Evolutionary conservation across 1,139 yeast genomes (phyloP).

Genomic region (Komagataea norvegica): DNA sequence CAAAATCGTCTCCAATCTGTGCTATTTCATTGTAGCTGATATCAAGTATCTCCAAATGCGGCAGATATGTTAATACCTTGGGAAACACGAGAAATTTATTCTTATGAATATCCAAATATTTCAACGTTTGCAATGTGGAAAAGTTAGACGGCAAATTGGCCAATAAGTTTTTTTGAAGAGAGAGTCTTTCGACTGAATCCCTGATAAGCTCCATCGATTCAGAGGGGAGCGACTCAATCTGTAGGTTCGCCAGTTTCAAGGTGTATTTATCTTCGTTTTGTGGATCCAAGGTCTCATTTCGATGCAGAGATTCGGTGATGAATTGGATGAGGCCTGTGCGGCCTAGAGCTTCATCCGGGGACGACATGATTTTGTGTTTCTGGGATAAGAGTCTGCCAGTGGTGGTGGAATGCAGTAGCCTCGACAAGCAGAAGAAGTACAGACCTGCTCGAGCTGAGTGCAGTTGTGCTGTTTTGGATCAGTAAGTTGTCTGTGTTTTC

Average conservation of each 20-base stretch:
- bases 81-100: conserved; percentile 57
- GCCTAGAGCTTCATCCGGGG: conserved; percentile 5
- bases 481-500: too few species aligned
- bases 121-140: conserved; percentile 40
- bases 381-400: too few species aligned
- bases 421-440: too few species aligned
- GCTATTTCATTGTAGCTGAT: conserved; percentile 53
- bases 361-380: too few species aligned
- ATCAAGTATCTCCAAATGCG: conserved; percentile 60
- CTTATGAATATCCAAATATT: conserved; percentile 63
- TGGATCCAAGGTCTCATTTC: conserved; percentile 8
- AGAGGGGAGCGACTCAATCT: conserved; percentile 32
- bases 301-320: conserved; percentile 18
- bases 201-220: conserved; percentile 38
- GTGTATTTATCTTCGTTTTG: conserved; percentile 20
- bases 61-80: conserved; percentile 37
- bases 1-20: conserved; percentile 39
- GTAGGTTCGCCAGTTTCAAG: conserved; percentile 30
- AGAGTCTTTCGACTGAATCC: conserved; percentile 46
- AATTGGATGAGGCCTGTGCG: conserved; percentile 22
- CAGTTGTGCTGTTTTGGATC: too few species aligned
- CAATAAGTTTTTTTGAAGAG: conserved; percentile 49
- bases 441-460: too few species aligned
- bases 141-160: conserved; percentile 47
- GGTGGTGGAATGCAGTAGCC: too few species aligned